Evolutionary conservation across 306 rosid genomes (phyloP).

Genomic region (Pterocarpus santalinus): DNA sequence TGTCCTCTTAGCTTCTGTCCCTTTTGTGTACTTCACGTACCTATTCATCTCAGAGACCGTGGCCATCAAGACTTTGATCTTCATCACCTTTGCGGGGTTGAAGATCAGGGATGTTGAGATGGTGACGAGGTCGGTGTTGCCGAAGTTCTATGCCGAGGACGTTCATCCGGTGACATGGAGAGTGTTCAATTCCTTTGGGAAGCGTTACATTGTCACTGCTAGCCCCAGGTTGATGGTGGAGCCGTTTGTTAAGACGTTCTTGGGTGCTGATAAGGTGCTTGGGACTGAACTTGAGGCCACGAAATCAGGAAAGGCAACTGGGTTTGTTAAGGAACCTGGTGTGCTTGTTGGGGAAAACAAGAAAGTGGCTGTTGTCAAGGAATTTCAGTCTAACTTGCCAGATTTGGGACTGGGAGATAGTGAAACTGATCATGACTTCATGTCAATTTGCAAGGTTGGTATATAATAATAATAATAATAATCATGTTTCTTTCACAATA

Average conservation of each 20-base stretch:
- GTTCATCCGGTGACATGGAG: conserved; percentile 80
- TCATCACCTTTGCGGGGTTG: conserved; percentile 70
- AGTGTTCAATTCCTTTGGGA: conserved; percentile 86
- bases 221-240: conserved; percentile 89
- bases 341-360: conserved; percentile 80
- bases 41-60: conserved; percentile 68
- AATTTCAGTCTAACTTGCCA: conserved; percentile 68
- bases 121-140: conserved; percentile 79
- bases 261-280: conserved; percentile 84
- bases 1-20: conserved; percentile 62
- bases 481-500: not conserved
- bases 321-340: conserved; percentile 81
- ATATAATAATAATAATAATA: not conserved
- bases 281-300: conserved; percentile 76
- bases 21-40: conserved; percentile 73
- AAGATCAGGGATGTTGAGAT: conserved; percentile 71
- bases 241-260: conserved; percentile 68
- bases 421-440: conserved; percentile 84
- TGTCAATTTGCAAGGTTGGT: conserved; percentile 93
- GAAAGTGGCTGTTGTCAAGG: conserved; percentile 66
- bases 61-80: conserved; percentile 69
- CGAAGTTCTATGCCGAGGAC: conserved; percentile 81
- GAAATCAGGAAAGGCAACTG: conserved; percentile 75
- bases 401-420: conserved; percentile 91
- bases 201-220: conserved; percentile 75